Percentiles rank a stretch among this genome's conserved stretches.
phyloP scores from a whole-genome alignment of 169 alveolate genomes.

The Plasmodium vinckei region DNA sequence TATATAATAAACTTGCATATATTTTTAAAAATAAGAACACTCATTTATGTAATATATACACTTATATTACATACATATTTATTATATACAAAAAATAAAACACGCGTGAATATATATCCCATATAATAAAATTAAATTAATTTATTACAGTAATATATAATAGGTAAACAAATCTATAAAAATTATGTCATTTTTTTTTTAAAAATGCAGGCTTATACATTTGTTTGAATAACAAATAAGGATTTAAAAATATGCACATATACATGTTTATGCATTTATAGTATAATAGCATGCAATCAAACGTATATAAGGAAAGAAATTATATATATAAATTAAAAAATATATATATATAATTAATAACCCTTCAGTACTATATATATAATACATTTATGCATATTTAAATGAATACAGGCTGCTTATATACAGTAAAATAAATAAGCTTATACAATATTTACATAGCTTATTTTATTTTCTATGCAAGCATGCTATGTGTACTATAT shows the following conservation, averaged over 20 bases:
- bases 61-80: conserved; percentile 8
- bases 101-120: no score
- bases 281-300: not conserved
- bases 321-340: no score
- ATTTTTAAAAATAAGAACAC: conserved; percentile 1
- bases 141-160: not conserved
- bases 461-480: no score
- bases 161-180: not conserved
- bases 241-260: not conserved
- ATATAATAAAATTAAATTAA: not conserved
- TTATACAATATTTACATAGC: no score
- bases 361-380: no score
- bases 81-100: conserved; percentile 1
- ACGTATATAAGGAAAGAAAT: not conserved
- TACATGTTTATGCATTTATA: not conserved
- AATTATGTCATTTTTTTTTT: not conserved
- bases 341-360: no score
- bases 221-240: conserved; percentile 7
- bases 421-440: no score
- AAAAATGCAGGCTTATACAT: not conserved
- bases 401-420: no score
- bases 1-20: not conserved
- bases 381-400: no score
- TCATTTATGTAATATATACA: not conserved
- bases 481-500: no score